These are phyloP conservation scores for Talaromyces nanjingensis DNA, from an alignment of 495 filamentous ascomycete species.

Conservation along the genomic window DNA sequence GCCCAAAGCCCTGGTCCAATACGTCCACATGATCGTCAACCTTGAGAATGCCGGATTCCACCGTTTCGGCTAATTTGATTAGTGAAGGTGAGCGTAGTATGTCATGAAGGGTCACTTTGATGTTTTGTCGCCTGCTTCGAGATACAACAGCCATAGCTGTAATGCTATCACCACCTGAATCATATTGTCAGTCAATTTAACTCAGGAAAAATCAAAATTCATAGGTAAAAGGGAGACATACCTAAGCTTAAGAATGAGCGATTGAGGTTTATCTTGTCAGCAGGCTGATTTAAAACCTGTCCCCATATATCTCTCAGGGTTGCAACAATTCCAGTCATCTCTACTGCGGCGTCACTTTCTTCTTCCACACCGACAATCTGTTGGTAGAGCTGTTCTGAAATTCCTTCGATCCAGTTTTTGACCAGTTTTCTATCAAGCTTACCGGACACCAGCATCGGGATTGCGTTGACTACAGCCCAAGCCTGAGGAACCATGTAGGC, in stretches of 20 bases:
- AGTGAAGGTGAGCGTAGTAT: slow-evolving; percentile 32
- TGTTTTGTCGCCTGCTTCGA: slow-evolving; percentile 29
- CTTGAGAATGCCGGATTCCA: slow-evolving; percentile 15
- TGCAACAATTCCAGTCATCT: slow-evolving; percentile 19
- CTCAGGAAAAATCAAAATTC: too few species aligned
- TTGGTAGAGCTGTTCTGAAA: slow-evolving; percentile 29
- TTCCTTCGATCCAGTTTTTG: slow-evolving; percentile 34
- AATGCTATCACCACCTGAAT: slow-evolving; percentile 40
- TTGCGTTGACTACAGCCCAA: slow-evolving; percentile 33
- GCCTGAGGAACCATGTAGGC: slow-evolving; percentile 44
- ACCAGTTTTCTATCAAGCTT: slow-evolving; percentile 44
- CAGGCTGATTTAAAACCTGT: slow-evolving; percentile 41
- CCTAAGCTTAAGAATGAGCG: slow-evolving; percentile 39
- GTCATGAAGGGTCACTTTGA: slow-evolving; percentile 29
- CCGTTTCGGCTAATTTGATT: slow-evolving; percentile 25
- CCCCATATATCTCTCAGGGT: slow-evolving; percentile 34
- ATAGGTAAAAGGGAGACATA: slow-evolving; percentile 10
- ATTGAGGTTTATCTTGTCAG: slow-evolving; percentile 29
- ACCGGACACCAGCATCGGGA: slow-evolving; percentile 43
- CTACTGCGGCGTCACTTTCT: slow-evolving; percentile 17
- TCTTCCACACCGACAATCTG: slow-evolving; percentile 34
- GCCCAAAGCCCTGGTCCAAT: slow-evolving; percentile 43
- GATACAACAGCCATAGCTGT: slow-evolving; percentile 36
- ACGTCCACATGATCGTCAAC: slow-evolving; percentile 23
- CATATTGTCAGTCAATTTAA: slow-evolving; percentile 12